Percentiles rank a stretch among this genome's conserved stretches.
Conservation (phyloP, 129 eudicot species). For the Centaurea solstitialis region DNA sequence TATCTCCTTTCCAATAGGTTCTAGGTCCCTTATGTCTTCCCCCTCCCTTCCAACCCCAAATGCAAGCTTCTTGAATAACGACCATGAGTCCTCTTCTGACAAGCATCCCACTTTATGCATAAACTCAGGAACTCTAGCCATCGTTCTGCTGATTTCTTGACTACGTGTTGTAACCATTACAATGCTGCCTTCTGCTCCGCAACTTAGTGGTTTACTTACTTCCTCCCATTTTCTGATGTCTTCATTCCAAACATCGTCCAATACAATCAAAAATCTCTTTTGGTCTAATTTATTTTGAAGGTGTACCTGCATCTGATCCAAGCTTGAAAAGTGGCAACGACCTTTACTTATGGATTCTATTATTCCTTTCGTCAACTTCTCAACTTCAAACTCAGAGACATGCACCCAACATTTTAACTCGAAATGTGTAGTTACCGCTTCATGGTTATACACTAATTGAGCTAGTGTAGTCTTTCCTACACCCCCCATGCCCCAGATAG, state of each 20-base stretch:
- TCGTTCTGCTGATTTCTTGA: constrained; percentile 7
- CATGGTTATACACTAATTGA: constrained; percentile 14
- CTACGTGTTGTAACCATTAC: constrained; percentile 31
- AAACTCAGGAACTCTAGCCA: constrained; percentile 21
- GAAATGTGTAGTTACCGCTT: neutral
- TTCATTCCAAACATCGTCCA: constrained; percentile 46
- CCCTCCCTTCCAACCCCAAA: constrained; percentile 24
- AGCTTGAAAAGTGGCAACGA: neutral
- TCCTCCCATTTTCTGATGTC: constrained; percentile 22
- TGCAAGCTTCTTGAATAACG: constrained; percentile 32
- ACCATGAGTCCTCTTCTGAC: constrained; percentile 28
- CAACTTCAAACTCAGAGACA: constrained; percentile 8
- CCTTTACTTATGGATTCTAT: neutral
- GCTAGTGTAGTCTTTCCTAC: constrained; percentile 18
- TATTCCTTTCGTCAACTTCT: neutral
- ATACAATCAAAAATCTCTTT: constrained; percentile 31
- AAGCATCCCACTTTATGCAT: constrained; percentile 19
- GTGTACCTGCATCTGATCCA: constrained; percentile 4
- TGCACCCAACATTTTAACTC: constrained; percentile 6
- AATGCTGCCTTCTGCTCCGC: constrained; percentile 27
- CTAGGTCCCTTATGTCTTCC: constrained; percentile 9
- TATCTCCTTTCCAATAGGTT: constrained; percentile 28
- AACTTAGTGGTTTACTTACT: constrained; percentile 19
- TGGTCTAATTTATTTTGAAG: constrained; percentile 11
- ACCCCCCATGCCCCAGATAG: constrained; percentile 19